Base-by-base conservation (phyloP, 805 yeast species). In the Candida takata region DNA sequence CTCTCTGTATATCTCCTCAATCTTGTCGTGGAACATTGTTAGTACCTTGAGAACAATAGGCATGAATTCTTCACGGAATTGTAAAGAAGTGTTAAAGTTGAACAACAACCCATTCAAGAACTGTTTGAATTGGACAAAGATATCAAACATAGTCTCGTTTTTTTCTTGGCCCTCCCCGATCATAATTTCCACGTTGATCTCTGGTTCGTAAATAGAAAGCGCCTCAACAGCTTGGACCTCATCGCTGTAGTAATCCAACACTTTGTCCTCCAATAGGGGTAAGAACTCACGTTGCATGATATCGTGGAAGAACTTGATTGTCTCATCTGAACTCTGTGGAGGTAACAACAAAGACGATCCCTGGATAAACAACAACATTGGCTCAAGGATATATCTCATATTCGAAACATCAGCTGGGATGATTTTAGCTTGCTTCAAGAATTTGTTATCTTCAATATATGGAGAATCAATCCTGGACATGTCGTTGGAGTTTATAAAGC, bases 351-450 rank as follows among this genome's bases (percentile, higher is more conserved):
- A 48, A 9, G 67, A 61, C 1, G 83, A 62, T 2, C 84, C 77
- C 30, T 83, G 78, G 18, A 77, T 64, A 50, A 84, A 85, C 10
- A 77, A 60, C 32, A 85, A 65, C 26, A 85, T 75, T 26, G 84
- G 79, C 38, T 83, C 95, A 33, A 85, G 58, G 12, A 87, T 70
- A 5, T 83, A 70, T 44, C 88, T 70, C 80, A 88, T 84, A 49
- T 87, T 85, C 58, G 82, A 77, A 12, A 86, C 70, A 49, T 77
- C 77, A 3, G 85, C 77, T 1, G 78, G 75, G 3, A 84, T 82
- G 26, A 85, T 58, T 4, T 78, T 69, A 41, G 80, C 78, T 35
- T 79, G 79, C 45, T 72, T 70, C 16, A 75, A 65, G 40, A 68
- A 69, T 3, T 72, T 62, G 43, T 78, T 85, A 42, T 68, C 75